Evolutionary conservation across 1,284 basidiomycete species (phyloP), one percentile per base, ranked within the genome.

Genomic region (Heterobasidion irregulare): DNA sequence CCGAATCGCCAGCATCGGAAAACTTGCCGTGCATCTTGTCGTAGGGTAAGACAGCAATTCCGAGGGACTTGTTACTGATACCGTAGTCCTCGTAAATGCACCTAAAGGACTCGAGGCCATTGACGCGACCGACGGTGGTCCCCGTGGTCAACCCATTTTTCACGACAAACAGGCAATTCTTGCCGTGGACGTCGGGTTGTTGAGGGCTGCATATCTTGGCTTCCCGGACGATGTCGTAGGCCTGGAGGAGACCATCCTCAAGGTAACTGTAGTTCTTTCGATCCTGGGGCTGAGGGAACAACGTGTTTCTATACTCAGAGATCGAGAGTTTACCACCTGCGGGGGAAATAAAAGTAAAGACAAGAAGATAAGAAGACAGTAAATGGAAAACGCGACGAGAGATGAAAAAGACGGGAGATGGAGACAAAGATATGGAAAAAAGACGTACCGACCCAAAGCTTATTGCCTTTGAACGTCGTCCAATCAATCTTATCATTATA

Each of bases 401-500:
- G 26, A 26, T 26, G 26, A 26, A 26, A 5, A 26, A 5, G 26
- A 26, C 26, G 26, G 4, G 26, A 26, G 26, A 26, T 26, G 26
- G 26, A 26, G 26, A 26, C 26, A 26, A 26, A 26, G 26, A 5
- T 26, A 26, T 26, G 26, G 26, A 26, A 26, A 26, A 26, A 59
- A 57, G 54, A 64, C 62, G 53, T 59, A 63, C 66, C 69, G 58
- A 68, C 57, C 54, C 61, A 70, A 26, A 73, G 55, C 59, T 66
- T 60, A 58, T 73, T 75, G 6, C 73, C 73, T 38, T 58, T 54
- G 57, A 71, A 71, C 13, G 52, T 59, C 2, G 18, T 18, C 63
- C 56, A 64, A 45, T 69, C 63, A 19, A 71, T 57, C 58, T 58
- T 66, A 8, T 66, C 59, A 13, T 63, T 19, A 59, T 66, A 58